Evolutionary conservation across 768 basidiomycete genomes (phyloP).

Genomic region (Lactarius hatsudake): DNA sequence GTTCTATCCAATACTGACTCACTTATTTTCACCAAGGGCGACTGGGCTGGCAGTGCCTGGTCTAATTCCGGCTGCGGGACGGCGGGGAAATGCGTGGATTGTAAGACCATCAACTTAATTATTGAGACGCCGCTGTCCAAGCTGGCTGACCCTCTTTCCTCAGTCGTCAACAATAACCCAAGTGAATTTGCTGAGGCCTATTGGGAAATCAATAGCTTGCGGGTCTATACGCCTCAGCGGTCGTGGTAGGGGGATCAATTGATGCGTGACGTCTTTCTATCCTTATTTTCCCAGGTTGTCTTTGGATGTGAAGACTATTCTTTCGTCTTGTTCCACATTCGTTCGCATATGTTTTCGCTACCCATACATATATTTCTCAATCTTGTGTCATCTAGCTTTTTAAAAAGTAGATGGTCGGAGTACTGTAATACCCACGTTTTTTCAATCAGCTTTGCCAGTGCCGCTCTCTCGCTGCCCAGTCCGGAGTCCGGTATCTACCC

Average conservation of each 20-base stretch:
- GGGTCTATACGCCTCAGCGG: conserved; percentile 44
- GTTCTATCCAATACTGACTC: not conserved
- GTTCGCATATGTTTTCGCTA: not conserved
- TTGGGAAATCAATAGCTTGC: conserved; percentile 64
- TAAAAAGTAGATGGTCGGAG: not conserved
- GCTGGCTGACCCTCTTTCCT: not conserved
- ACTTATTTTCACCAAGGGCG: conserved; percentile 15
- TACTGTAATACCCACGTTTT: not conserved
- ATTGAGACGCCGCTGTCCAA: not conserved
- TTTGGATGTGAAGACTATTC: not conserved
- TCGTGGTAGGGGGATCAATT: not conserved
- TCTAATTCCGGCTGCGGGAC: conserved; percentile 37
- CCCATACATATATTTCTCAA: not conserved
- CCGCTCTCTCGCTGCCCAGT: no score
- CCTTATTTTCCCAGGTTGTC: not conserved
- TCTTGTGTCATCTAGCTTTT: not conserved
- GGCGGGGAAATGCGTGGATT: conserved; percentile 40
- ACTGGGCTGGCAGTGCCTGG: conserved; percentile 24
- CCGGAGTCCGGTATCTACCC: not conserved
- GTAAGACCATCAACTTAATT: conserved; percentile 37
- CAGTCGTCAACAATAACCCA: conserved; percentile 62
- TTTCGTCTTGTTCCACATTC: not conserved
- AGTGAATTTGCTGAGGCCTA: conserved; percentile 57
- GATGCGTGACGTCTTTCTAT: not conserved
- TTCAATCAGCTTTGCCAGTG: not conserved